Conservation (phyloP, 805 yeast genomes). For the Cyberlindnera meyerae region DNA sequence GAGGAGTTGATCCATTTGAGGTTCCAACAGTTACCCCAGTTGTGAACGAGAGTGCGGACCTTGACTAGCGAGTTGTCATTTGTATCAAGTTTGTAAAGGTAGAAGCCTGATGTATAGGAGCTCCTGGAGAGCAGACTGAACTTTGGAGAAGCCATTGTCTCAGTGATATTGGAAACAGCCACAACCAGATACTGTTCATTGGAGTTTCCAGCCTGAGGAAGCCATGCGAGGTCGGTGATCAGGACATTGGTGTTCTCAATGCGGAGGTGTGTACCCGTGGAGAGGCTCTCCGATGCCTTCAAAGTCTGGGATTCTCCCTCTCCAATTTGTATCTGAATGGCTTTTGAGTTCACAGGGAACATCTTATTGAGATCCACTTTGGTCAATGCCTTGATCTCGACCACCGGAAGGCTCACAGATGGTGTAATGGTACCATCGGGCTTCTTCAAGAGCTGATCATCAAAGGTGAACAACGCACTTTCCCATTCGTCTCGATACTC, state of each 20-base stretch:
- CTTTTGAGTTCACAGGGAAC: constrained; percentile 20
- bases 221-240: constrained; percentile 52
- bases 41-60: constrained; percentile 30
- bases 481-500: constrained; percentile 49
- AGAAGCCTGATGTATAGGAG: constrained; percentile 36
- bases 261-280: constrained; percentile 30
- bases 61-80: constrained; percentile 26
- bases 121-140: constrained; percentile 27
- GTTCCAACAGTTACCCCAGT: constrained; percentile 41
- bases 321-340: constrained; percentile 19
- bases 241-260: constrained; percentile 47
- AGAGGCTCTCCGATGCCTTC: constrained; percentile 12
- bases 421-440: constrained; percentile 8
- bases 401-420: constrained; percentile 5
- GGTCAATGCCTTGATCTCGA: constrained; percentile 19
- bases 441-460: constrained; percentile 27
- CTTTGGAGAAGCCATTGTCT: constrained; percentile 25
- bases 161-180: constrained; percentile 36
- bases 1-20: constrained; percentile 37
- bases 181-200: constrained; percentile 44
- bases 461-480: constrained; percentile 38
- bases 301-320: constrained; percentile 12
- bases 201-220: constrained; percentile 26
- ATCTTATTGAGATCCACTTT: constrained; percentile 19
- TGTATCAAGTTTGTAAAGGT: constrained; percentile 38